phyloP scores from a whole-genome alignment of 2,329 filamentous ascomycete genomes.

The Sordariomycetes sp. region DNA sequence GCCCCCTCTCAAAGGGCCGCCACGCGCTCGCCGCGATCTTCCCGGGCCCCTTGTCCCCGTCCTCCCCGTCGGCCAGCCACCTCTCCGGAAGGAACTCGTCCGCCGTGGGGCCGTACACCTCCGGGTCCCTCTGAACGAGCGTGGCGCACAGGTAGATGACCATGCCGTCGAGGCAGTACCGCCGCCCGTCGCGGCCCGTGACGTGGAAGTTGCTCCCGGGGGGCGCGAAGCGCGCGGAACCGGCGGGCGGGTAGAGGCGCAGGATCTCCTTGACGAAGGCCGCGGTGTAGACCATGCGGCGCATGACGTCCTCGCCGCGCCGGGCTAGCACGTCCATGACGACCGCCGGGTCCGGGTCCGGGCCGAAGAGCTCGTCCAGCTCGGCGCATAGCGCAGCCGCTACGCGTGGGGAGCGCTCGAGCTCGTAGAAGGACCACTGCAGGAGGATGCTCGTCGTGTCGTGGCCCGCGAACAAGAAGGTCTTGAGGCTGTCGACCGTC shows the following conservation, averaged over 20 bases:
- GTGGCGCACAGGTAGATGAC: constrained; percentile 21
- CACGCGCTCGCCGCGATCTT: constrained; percentile 24
- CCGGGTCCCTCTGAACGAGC: constrained; percentile 22
- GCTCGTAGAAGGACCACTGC: constrained; percentile 24
- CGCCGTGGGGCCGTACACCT: constrained; percentile 22
- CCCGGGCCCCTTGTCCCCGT: neutral
- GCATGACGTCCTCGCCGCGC: constrained; percentile 18
- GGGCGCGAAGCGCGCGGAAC: constrained; percentile 15
- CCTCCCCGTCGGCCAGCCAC: constrained; percentile 14
- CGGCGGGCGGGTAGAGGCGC: constrained; percentile 21
- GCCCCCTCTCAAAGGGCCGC: constrained; percentile 42
- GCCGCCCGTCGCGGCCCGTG: constrained; percentile 14
- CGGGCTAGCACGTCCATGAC: constrained; percentile 1
- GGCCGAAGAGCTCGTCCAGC: constrained; percentile 22
- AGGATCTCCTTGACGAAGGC: constrained; percentile 27
- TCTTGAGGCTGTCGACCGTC: constrained; percentile 24
- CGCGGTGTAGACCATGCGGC: constrained; percentile 20
- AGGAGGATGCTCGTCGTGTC: constrained; percentile 27
- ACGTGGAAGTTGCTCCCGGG: constrained; percentile 17
- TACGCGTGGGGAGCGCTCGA: constrained; percentile 18
- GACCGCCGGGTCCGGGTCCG: constrained; percentile 11
- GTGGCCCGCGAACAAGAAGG: constrained; percentile 29
- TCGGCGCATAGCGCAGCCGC: constrained; percentile 19
- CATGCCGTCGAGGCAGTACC: constrained; percentile 19
- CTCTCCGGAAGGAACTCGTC: constrained; percentile 27